phyloP scores from a whole-genome alignment of 2,329 filamentous ascomycete species.

The Trichoderma koningii region DNA sequence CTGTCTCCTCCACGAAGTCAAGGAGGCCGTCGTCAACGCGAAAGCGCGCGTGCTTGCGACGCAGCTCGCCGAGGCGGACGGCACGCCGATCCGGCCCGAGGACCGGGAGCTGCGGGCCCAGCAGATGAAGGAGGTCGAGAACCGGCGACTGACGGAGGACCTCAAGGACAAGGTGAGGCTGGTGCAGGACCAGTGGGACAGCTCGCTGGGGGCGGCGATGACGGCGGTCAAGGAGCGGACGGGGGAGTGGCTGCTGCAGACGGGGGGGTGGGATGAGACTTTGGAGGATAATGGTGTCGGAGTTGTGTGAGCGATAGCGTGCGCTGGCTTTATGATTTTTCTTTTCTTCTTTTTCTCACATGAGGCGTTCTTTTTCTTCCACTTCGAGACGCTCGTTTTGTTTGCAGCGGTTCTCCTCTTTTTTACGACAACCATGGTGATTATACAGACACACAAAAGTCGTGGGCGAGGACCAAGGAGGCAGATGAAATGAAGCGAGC shows the following conservation, averaged over 20 bases:
- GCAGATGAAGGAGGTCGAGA: constrained; percentile 66
- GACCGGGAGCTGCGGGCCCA: constrained; percentile 48
- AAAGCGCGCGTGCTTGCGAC: constrained; percentile 68
- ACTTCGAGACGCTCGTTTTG: background rate
- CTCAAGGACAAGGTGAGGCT: constrained; percentile 90
- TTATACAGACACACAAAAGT: background rate
- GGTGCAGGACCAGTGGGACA: constrained; percentile 88
- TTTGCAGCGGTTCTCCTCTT: background rate
- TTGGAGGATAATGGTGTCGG: constrained; percentile 60
- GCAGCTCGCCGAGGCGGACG: constrained; percentile 53
- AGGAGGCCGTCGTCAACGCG: constrained; percentile 72
- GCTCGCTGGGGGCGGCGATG: constrained; percentile 79
- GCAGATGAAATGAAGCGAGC: background rate
- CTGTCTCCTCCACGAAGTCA: constrained; percentile 88
- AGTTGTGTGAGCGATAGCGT: constrained; percentile 1
- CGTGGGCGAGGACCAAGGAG: too few relatives aligned
- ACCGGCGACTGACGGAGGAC: constrained; percentile 73
- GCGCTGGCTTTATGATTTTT: background rate
- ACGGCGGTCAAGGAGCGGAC: constrained; percentile 73
- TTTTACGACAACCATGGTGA: constrained; percentile 7
- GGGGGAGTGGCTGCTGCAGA: constrained; percentile 69
- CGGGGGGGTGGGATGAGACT: constrained; percentile 86
- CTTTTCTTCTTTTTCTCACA: background rate
- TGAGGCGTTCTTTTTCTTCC: background rate
- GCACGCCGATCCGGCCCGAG: constrained; percentile 37